Percentiles rank a stretch among this genome's conserved stretches.
These are phyloP conservation scores for Aquanectria penicillioides DNA, from an alignment of 2,329 filamentous ascomycete genomes.

Conservation along the genomic window DNA sequence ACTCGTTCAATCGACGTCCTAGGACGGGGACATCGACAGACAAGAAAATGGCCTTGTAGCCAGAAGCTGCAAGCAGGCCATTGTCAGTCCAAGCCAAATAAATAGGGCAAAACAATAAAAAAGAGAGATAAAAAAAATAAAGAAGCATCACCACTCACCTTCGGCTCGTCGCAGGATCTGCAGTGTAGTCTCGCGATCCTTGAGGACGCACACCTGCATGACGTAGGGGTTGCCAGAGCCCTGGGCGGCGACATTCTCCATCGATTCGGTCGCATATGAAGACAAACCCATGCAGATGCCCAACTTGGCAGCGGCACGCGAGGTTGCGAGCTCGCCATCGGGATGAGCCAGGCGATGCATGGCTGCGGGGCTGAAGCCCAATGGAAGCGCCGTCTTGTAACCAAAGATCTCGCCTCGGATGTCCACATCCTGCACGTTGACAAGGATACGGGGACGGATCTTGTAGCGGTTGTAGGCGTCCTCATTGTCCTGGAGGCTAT, in stretches of 20 bases:
- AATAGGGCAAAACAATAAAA: not conserved
- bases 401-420: constrained; percentile 35
- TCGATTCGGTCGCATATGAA: constrained; percentile 35
- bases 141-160: constrained; percentile 25
- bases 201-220: constrained; percentile 38
- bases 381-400: constrained; percentile 53
- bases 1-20: constrained; percentile 57
- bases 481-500: constrained; percentile 63
- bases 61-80: constrained; percentile 37
- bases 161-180: constrained; percentile 35
- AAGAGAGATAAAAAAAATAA: not conserved
- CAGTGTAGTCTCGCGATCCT: constrained; percentile 32
- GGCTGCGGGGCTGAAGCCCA: constrained; percentile 65
- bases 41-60: constrained; percentile 64
- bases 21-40: constrained; percentile 68
- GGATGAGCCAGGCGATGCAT: constrained; percentile 64
- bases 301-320: constrained; percentile 48
- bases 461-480: constrained; percentile 61
- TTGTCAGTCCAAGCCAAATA: not conserved
- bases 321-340: constrained; percentile 62
- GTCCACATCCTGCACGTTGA: constrained; percentile 37
- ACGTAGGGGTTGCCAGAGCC: constrained; percentile 36
- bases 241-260: constrained; percentile 34
- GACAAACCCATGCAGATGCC: constrained; percentile 43
- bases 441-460: constrained; percentile 51